Percentiles rank a stretch among this genome's conserved stretches.
Conservation (phyloP, 345 rosid species). For the Rhizophora apiculata region DNA sequence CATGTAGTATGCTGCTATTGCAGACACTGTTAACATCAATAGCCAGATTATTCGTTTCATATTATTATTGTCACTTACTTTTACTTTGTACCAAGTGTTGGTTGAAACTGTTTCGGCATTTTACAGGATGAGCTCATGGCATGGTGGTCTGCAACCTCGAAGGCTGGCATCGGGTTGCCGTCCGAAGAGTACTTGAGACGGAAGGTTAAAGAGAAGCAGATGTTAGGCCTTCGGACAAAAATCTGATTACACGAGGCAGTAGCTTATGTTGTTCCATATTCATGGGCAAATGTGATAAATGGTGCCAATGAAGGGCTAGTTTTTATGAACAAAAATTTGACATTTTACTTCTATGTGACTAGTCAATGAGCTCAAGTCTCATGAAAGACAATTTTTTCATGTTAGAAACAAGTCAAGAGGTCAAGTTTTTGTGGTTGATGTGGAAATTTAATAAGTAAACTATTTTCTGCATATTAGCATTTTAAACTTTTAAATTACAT, state of each 20-base stretch:
- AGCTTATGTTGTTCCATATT: too few species aligned
- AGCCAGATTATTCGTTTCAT: neutral
- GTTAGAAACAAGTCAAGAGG: too few species aligned
- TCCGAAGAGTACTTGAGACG: slow-evolving; percentile 50
- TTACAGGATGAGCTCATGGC: slow-evolving; percentile 75
- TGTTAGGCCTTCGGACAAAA: slow-evolving; percentile 41
- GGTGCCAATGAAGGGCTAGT: too few species aligned
- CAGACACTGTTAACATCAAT: neutral
- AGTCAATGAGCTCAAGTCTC: too few species aligned
- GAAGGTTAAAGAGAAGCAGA: slow-evolving; percentile 55
- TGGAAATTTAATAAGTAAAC: too few species aligned
- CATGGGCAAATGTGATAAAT: too few species aligned
- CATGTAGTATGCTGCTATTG: neutral
- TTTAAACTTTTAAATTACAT: too few species aligned
- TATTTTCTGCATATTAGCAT: too few species aligned
- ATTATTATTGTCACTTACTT: neutral
- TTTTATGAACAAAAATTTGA: too few species aligned
- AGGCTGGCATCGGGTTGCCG: slow-evolving; percentile 38
- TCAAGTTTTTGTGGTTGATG: too few species aligned
- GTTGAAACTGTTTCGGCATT: neutral
- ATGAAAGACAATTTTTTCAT: too few species aligned
- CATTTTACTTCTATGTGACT: too few species aligned
- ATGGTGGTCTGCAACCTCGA: slow-evolving; percentile 54
- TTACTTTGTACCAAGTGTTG: neutral
- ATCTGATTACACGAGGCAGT: neutral